Base-by-base conservation (phyloP, 306 rosid species). In the Trifolium repens region DNA sequence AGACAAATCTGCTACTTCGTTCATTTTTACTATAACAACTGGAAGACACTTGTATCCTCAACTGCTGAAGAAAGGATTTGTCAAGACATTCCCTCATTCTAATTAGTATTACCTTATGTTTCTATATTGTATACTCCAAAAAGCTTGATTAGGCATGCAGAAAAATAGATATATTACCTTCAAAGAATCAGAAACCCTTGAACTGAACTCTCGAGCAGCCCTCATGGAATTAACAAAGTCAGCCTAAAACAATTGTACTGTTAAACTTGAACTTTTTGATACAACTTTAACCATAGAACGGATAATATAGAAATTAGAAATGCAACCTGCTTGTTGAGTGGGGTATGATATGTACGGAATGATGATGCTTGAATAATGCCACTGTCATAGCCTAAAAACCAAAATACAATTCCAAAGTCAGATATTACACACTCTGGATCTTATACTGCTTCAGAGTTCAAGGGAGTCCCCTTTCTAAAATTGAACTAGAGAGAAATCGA, bases 331-430 rank as follows among this genome's bases (percentile, higher is more conserved):
- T 90, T 94, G 86, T 89, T 94, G 72, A 94, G 86, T 67, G 99
- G 99, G 37, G 96, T 94, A 79, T 94, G 97, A 81, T 92, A 94
- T 65, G 99, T 92, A 62, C 99, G 94, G 85, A 92, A 92, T 58
- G 97, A 94, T 26, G 99, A 89, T 70, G 97, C 99, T 83, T 78
- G 93, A 79, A 94, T 87, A 67, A 89, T 81, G 72, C 91, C 93
- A 84, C 70, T 89, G 64, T 87, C 94, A 75, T 90, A 90, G 71
- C 85, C 99, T 94, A 84, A 49, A 65, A 73, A 75, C 76, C 59
- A 75, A 24, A 70, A 61, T 35, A 55, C 40, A 54, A 52, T 71
- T 74, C 54, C 67, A 80, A 30, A 57, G 47, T 30, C 53, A 65
- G 74, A 42, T 59, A 52, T 44, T 50, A 63, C 65, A 37, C 5